Percentiles rank a stretch among this genome's conserved stretches.
Evolutionary conservation across 1,139 yeast species (phyloP).

Genomic region (Yamadazyma diospyri): DNA sequence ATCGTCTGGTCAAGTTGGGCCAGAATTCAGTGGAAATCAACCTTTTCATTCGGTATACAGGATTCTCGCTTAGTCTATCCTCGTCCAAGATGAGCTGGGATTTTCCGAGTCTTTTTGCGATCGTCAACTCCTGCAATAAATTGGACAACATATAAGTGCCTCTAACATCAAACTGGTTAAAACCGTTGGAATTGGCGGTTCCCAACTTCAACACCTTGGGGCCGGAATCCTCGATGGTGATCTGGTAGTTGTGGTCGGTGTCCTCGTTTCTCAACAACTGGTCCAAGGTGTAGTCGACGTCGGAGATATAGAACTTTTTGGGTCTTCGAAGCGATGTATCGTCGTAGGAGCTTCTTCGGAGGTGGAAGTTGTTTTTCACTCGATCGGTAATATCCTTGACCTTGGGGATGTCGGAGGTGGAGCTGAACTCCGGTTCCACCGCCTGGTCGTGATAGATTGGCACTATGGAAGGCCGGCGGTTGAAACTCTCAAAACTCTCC

Average conservation of each 20-base stretch:
- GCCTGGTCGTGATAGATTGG: constrained; percentile 26
- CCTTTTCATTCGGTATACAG: constrained; percentile 73
- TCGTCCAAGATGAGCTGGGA: constrained; percentile 78
- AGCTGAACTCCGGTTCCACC: constrained; percentile 6
- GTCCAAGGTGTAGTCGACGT: constrained; percentile 69
- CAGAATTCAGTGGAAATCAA: constrained; percentile 78
- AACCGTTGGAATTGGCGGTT: constrained; percentile 82
- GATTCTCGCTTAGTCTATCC: constrained; percentile 80
- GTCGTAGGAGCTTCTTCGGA: constrained; percentile 67
- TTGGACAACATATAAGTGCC: constrained; percentile 93
- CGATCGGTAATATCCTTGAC: constrained; percentile 7
- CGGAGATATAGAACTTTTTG: constrained; percentile 65
- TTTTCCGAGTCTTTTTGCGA: constrained; percentile 79
- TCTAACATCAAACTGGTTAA: constrained; percentile 64
- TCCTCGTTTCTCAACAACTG: constrained; percentile 76
- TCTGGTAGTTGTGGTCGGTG: constrained; percentile 81
- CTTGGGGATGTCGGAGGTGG: constrained; percentile 14
- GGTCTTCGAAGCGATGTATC: constrained; percentile 38
- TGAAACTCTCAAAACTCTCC: constrained; percentile 2
- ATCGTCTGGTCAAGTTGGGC: constrained; percentile 71
- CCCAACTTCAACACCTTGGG: constrained; percentile 87
- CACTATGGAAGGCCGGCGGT: constrained; percentile 29
- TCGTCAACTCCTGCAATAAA: constrained; percentile 81
- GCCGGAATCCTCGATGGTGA: constrained; percentile 88
- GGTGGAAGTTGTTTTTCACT: constrained; percentile 15